phyloP scores from a whole-genome alignment of 2,329 filamentous ascomycete species.

The Drechslera avenae region DNA sequence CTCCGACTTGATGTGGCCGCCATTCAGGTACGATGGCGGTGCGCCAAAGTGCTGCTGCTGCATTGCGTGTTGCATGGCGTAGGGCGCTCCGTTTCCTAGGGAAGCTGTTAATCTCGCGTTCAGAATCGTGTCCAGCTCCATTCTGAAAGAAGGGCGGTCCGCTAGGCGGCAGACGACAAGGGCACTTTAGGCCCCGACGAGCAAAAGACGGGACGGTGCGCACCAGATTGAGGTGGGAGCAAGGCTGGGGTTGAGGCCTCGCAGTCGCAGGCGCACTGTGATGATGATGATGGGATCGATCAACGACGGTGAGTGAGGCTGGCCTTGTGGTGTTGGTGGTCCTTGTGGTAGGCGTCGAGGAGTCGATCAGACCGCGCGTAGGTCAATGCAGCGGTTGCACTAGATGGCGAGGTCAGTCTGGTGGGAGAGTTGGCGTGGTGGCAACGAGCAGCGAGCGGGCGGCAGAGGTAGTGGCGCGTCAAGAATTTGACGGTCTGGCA shows the following conservation, averaged over 20 bases:
- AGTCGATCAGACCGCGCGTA: slow-evolving; percentile 43
- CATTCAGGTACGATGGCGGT: slow-evolving; percentile 55
- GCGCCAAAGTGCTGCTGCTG: slow-evolving; percentile 54
- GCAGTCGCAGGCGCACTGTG: slow-evolving; percentile 29
- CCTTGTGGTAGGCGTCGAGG: slow-evolving; percentile 27
- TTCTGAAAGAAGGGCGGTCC: slow-evolving; percentile 29
- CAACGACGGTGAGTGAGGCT: slow-evolving; percentile 12
- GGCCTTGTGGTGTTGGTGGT: slow-evolving; percentile 30
- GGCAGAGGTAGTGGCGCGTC: slow-evolving; percentile 25
- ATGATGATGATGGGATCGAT: neutral
- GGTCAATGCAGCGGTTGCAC: slow-evolving; percentile 49
- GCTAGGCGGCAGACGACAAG: slow-evolving; percentile 25
- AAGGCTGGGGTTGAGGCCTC: slow-evolving; percentile 34
- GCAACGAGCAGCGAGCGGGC: slow-evolving; percentile 12
- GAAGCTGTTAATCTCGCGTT: slow-evolving; percentile 50
- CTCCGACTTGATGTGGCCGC: slow-evolving; percentile 60
- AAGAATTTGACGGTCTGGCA: slow-evolving; percentile 29
- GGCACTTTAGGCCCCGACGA: slow-evolving; percentile 20
- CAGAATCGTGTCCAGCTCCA: slow-evolving; percentile 51
- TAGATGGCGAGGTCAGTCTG: slow-evolving; percentile 41
- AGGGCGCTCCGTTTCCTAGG: slow-evolving; percentile 44
- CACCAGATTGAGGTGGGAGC: slow-evolving; percentile 36
- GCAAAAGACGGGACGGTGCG: slow-evolving; percentile 40
- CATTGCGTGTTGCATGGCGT: slow-evolving; percentile 51
- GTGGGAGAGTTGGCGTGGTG: slow-evolving; percentile 22